Base-by-base conservation (phyloP, 2,329 filamentous ascomycete species). In the Emydomyces testavorans region DNA sequence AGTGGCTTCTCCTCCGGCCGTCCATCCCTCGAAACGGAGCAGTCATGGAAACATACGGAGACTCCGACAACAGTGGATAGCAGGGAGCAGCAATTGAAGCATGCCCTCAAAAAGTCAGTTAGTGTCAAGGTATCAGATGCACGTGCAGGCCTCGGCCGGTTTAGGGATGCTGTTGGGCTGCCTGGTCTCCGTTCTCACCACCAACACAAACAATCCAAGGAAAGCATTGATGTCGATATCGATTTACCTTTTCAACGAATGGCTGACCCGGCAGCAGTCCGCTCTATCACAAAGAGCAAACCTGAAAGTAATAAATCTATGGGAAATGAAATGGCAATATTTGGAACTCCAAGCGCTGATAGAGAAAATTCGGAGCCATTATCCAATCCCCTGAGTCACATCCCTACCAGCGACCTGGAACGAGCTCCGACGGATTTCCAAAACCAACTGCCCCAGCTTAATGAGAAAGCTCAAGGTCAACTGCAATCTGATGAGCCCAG, bases 91-190 rank as follows among this genome's bases (percentile, higher is more conserved):
- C 64, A 73, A 18, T 62, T 78, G 20, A 77, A 80, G 24, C 80
- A 76, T 55, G 77, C 78, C 0, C 76, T 87, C 13, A 83, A 89
- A 63, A 92, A 85, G 62, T 84, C 81, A 51, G 85, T 92, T 13
- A 83, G 83, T 2, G 85, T 78, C 4, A 83, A 83, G 54, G 83
- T 85, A 61, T 84, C 77, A 53, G 87, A 93, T 64, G 85, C 87
- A 38, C 80, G 83, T 39, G 87, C 83, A 48, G 87, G 88, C 0
- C 75, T 94, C 48, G 85, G 84, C 1, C 80, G 85, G 29, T 88
- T 95, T 62, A 89, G 89, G 60, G 87, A 90, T 60, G 86, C 81
- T 2, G 83, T 94, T 29, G 85, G 85, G 1, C 44, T 65, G 3
- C 61, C 62, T 11, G 57, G 61, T 21, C 59, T 64, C 35, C 66